These are phyloP conservation scores for Cytospora paraplurivora DNA, from an alignment of 2,329 filamentous ascomycete genomes.

Conservation along the genomic window DNA sequence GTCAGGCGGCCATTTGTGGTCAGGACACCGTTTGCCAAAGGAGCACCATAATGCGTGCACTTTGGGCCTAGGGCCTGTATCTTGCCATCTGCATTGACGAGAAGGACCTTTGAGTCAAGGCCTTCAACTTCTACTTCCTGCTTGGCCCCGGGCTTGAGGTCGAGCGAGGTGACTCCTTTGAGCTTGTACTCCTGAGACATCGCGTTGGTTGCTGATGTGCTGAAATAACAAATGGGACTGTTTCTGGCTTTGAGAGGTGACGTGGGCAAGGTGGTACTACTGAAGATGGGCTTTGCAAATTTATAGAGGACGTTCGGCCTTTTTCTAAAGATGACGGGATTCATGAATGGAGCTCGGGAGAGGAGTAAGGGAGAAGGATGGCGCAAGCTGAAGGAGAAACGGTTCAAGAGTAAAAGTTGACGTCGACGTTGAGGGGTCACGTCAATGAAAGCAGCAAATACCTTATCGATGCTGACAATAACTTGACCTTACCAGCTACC, in stretches of 20 bases:
- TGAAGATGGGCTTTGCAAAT: slow-evolving; percentile 10
- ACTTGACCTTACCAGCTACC: neutral
- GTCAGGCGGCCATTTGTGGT: slow-evolving; percentile 80
- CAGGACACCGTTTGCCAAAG: slow-evolving; percentile 82
- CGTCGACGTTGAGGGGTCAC: slow-evolving; percentile 17
- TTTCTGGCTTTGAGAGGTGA: neutral
- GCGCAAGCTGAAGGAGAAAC: neutral
- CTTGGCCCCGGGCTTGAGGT: slow-evolving; percentile 79
- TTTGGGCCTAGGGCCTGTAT: slow-evolving; percentile 80
- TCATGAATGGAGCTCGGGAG: slow-evolving; percentile 11
- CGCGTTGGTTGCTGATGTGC: slow-evolving; percentile 33
- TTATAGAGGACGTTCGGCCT: slow-evolving; percentile 12
- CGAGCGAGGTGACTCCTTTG: slow-evolving; percentile 74
- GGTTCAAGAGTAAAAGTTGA: neutral
- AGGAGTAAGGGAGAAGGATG: neutral
- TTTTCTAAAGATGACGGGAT: slow-evolving; percentile 10
- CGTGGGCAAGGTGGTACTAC: neutral
- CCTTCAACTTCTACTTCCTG: slow-evolving; percentile 89
- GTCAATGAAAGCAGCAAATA: slow-evolving; percentile 21
- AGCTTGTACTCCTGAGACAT: slow-evolving; percentile 68
- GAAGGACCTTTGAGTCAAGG: slow-evolving; percentile 82
- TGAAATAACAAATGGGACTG: neutral
- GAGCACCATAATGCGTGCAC: slow-evolving; percentile 92
- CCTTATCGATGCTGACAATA: neutral
- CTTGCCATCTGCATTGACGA: slow-evolving; percentile 76